Evolutionary conservation across 768 basidiomycete species (phyloP).

Genomic region (Russula emetica): DNA sequence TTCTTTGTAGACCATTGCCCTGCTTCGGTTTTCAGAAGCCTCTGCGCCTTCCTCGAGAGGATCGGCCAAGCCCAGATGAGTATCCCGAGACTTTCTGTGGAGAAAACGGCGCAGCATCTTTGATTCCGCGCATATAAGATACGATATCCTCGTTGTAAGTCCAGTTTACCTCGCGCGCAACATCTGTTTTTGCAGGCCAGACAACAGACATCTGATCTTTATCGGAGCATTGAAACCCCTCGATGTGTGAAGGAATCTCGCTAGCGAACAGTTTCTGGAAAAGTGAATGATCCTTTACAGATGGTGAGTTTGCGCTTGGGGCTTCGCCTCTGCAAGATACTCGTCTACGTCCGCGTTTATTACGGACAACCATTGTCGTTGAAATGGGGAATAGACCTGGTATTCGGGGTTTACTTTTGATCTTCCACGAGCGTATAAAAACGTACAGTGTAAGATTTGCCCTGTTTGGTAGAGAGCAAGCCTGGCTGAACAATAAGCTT

Average conservation of each 20-base stretch:
- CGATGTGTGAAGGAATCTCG: constrained; percentile 52
- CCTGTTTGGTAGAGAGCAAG: constrained; percentile 61
- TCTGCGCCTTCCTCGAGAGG: constrained; percentile 53
- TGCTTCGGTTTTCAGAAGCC: constrained; percentile 41
- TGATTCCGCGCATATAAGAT: background rate
- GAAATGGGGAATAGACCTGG: constrained; percentile 74
- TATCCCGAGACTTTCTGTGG: constrained; percentile 54
- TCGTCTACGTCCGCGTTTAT: constrained; percentile 48
- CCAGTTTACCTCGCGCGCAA: constrained; percentile 52
- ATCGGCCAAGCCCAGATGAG: constrained; percentile 59
- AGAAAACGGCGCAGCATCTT: constrained; percentile 75
- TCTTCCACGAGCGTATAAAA: background rate
- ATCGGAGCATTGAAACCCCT: constrained; percentile 66
- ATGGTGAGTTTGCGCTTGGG: constrained; percentile 51
- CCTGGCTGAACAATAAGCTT: constrained; percentile 78
- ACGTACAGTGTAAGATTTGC: constrained; percentile 60
- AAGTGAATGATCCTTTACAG: constrained; percentile 43
- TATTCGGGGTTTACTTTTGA: background rate
- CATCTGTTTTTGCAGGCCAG: constrained; percentile 77
- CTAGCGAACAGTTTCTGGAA: constrained; percentile 55
- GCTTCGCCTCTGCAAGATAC: constrained; percentile 50
- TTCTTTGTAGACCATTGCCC: constrained; percentile 53
- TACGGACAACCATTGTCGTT: constrained; percentile 56
- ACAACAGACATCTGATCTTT: constrained; percentile 52
- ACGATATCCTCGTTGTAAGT: constrained; percentile 6